Evolutionary conservation across 495 filamentous ascomycete genomes (phyloP).

Genomic region (Neurospora sp.): DNA sequence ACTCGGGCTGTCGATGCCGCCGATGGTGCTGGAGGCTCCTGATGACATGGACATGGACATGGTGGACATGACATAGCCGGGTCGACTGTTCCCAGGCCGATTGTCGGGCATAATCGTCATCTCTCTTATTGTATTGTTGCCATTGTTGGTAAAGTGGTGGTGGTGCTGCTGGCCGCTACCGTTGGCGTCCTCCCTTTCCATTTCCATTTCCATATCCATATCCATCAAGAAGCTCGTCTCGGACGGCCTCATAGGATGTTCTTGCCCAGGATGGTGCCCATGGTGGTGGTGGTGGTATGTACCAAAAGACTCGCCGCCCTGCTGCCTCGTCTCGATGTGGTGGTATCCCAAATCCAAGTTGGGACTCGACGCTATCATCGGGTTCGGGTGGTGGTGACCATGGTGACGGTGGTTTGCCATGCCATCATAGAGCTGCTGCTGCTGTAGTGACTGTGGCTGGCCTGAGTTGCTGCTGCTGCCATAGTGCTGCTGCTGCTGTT

Average conservation of each 20-base stretch:
- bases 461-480: no score
- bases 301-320: neutral
- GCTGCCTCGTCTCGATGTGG: neutral
- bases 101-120: neutral
- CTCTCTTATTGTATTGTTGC: no score
- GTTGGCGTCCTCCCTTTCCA: neutral
- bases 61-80: neutral
- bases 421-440: neutral
- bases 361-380: neutral
- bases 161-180: neutral
- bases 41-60: neutral
- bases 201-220: neutral
- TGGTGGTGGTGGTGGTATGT: neutral
- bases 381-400: neutral
- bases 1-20: no score
- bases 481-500: neutral
- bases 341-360: neutral
- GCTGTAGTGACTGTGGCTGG: neutral
- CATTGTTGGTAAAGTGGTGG: neutral
- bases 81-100: neutral
- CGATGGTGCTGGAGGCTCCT: neutral
- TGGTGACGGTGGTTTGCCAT: neutral
- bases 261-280: neutral
- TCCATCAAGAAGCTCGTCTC: neutral
- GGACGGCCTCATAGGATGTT: neutral